Evolutionary conservation across 768 basidiomycete genomes (phyloP).

Genomic region (Auricularia sp.): DNA sequence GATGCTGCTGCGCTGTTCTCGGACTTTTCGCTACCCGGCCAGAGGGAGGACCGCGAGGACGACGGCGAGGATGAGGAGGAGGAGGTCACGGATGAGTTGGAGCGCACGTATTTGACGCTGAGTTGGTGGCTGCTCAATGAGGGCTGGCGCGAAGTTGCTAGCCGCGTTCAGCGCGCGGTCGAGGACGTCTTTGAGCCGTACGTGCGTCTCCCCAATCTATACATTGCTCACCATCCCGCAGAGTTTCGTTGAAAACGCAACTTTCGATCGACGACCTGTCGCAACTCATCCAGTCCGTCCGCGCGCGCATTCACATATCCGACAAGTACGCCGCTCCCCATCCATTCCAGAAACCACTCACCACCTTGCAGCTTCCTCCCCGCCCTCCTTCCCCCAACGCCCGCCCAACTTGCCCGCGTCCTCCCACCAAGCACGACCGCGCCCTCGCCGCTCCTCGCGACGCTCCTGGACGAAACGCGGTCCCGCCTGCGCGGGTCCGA

Average conservation of each 20-base stretch:
- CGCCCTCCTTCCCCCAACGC: neutral
- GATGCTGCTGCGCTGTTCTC: neutral
- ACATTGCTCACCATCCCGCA: neutral
- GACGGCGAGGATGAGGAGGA: constrained; percentile 23
- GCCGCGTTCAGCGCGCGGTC: constrained; percentile 61
- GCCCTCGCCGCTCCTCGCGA: constrained; percentile 20
- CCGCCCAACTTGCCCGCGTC: neutral
- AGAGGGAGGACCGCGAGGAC: neutral
- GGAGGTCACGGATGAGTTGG: constrained; percentile 51
- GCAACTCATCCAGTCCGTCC: neutral
- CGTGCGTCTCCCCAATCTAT: neutral
- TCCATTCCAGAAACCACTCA: neutral
- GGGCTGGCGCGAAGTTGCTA: constrained; percentile 80
- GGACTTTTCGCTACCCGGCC: neutral
- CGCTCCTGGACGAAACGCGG: constrained; percentile 61
- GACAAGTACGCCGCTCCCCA: neutral
- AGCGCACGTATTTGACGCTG: constrained; percentile 72
- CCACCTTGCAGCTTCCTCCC: neutral
- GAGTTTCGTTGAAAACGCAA: neutral
- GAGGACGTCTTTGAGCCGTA: constrained; percentile 63
- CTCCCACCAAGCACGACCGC: neutral
- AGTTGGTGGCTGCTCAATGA: constrained; percentile 91
- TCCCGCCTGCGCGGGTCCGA: constrained; percentile 56
- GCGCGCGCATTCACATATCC: neutral
- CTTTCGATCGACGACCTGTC: neutral